These are phyloP conservation scores for Aspergillus pseudoviridinutans DNA, from an alignment of 2,329 filamentous ascomycete species.

Conservation along the genomic window DNA sequence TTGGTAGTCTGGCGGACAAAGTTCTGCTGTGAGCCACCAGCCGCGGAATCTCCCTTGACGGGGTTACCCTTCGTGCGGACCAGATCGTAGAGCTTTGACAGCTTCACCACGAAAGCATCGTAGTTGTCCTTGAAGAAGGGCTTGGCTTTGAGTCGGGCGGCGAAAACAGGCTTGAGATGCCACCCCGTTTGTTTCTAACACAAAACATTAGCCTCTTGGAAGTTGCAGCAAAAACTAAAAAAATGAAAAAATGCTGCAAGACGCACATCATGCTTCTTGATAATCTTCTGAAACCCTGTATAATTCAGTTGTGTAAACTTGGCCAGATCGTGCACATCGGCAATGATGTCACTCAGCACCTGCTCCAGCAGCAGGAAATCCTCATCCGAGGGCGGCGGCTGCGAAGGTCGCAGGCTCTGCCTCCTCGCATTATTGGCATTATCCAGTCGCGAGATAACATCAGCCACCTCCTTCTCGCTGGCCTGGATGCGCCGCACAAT, in stretches of 20 bases:
- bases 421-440: constrained; percentile 44
- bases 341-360: constrained; percentile 94
- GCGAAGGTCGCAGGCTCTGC: constrained; percentile 23
- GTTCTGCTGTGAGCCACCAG: constrained; percentile 87
- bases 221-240: not conserved
- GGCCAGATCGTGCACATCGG: constrained; percentile 94
- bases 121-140: constrained; percentile 99
- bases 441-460: constrained; percentile 74
- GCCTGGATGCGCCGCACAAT: constrained; percentile 85
- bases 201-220: constrained; percentile 4
- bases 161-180: constrained; percentile 94
- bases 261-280: constrained; percentile 96
- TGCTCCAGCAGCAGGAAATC: constrained; percentile 93
- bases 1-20: constrained; percentile 98
- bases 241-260: not conserved
- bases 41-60: constrained; percentile 83
- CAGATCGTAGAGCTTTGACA: constrained; percentile 91
- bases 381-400: constrained; percentile 65
- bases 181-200: constrained; percentile 84
- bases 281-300: constrained; percentile 98
- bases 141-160: constrained; percentile 87
- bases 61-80: constrained; percentile 92
- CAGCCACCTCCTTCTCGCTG: constrained; percentile 83
- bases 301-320: constrained; percentile 99
- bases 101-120: constrained; percentile 88